Evolutionary conservation across 805 yeast species (phyloP).

Genomic region (Yamadazyma laniorum): DNA sequence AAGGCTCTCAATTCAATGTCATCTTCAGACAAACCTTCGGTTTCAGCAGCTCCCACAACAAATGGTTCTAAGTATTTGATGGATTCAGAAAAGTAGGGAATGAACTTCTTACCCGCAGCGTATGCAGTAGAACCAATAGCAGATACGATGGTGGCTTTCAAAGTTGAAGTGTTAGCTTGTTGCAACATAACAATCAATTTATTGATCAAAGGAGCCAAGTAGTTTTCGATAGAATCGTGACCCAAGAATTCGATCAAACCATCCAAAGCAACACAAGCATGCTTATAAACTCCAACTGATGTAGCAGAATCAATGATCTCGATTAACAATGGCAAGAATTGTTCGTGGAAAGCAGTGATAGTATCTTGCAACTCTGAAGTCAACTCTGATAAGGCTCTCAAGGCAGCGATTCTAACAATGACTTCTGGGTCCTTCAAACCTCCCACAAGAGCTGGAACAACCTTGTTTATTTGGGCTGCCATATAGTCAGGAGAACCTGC

Average conservation of each 20-base stretch:
- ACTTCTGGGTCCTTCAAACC: slow-evolving; percentile 78
- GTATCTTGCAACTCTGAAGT: slow-evolving; percentile 82
- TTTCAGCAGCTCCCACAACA: slow-evolving; percentile 62
- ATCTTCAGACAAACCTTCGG: slow-evolving; percentile 80
- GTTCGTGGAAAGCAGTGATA: slow-evolving; percentile 80
- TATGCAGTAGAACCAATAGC: slow-evolving; percentile 97
- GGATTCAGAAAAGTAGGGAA: slow-evolving; percentile 82
- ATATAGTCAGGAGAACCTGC: slow-evolving; percentile 94
- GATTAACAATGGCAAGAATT: slow-evolving; percentile 81
- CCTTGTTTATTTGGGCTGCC: slow-evolving; percentile 67
- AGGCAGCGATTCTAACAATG: slow-evolving; percentile 80
- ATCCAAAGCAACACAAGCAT: slow-evolving; percentile 89
- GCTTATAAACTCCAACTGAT: slow-evolving; percentile 78
- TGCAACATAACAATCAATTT: slow-evolving; percentile 82
- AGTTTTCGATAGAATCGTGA: slow-evolving; percentile 75
- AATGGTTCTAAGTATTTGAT: slow-evolving; percentile 80
- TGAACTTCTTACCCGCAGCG: slow-evolving; percentile 85
- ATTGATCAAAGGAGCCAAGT: slow-evolving; percentile 87
- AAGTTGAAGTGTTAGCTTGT: slow-evolving; percentile 68
- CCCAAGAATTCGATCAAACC: slow-evolving; percentile 89
- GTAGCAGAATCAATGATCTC: slow-evolving; percentile 83
- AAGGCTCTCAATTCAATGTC: slow-evolving; percentile 88
- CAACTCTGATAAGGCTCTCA: slow-evolving; percentile 73
- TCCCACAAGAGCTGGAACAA: slow-evolving; percentile 67
- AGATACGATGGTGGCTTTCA: slow-evolving; percentile 80